A percentile compares a stretch with the other conserved stretches of the same genome.
Evolutionary conservation across 768 basidiomycete species (phyloP).

Genomic region (Termitomyces sp.): DNA sequence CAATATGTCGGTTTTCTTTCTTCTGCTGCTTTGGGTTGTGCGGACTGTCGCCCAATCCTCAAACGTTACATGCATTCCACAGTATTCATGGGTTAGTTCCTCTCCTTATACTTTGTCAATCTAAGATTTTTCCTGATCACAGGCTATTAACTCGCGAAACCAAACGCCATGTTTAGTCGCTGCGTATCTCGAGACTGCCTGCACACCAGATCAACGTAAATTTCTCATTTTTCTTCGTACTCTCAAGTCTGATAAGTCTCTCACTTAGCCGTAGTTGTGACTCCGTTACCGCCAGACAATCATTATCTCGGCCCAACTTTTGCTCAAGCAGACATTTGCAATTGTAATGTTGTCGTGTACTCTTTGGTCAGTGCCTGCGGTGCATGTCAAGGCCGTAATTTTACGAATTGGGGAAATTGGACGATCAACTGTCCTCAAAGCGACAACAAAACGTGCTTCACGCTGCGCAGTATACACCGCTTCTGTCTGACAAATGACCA

Average conservation of each 20-base stretch:
- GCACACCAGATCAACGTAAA: slow-evolving; percentile 27
- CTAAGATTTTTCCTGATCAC: neutral
- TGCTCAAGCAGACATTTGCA: slow-evolving; percentile 33
- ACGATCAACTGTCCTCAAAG: slow-evolving; percentile 26
- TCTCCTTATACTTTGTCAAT: neutral
- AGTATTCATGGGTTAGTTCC: slow-evolving; percentile 31
- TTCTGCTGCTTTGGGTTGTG: neutral
- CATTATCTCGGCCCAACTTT: slow-evolving; percentile 38
- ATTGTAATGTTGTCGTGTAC: slow-evolving; percentile 56
- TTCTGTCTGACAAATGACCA: slow-evolving; percentile 13
- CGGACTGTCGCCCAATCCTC: slow-evolving; percentile 24
- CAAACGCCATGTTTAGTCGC: slow-evolving; percentile 49
- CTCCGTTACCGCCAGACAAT: slow-evolving; percentile 27
- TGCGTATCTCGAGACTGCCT: slow-evolving; percentile 41
- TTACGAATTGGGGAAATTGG: slow-evolving; percentile 33
- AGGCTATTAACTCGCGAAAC: slow-evolving; percentile 34
- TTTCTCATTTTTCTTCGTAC: neutral
- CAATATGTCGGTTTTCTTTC: neutral
- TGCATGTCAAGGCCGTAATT: slow-evolving; percentile 46
- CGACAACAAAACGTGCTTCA: slow-evolving; percentile 26
- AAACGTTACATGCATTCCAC: slow-evolving; percentile 29
- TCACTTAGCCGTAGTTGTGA: slow-evolving; percentile 30
- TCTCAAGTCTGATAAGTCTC: neutral
- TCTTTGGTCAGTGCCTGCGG: slow-evolving; percentile 55
- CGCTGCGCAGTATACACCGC: neutral